Evolutionary conservation across 306 rosid species (phyloP).

Genomic region (Cicer yamashitae): DNA sequence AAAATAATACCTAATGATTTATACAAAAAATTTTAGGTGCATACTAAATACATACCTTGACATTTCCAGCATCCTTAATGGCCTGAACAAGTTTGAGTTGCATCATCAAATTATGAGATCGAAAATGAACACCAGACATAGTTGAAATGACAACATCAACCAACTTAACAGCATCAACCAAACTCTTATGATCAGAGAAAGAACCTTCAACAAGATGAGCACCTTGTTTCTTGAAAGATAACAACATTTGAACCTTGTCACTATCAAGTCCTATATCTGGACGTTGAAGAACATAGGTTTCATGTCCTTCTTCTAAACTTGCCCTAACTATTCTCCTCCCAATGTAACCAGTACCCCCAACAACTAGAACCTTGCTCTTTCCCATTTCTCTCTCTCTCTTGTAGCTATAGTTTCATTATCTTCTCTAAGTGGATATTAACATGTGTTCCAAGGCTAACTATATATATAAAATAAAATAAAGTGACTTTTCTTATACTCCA

Average conservation of each 20-base stretch:
- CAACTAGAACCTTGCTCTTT: conserved; percentile 78
- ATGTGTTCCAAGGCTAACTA: background rate
- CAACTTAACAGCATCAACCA: conserved; percentile 69
- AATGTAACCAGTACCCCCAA: conserved; percentile 82
- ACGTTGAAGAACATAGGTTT: conserved; percentile 69
- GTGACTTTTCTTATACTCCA: background rate
- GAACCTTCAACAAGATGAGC: conserved; percentile 74
- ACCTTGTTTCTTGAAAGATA: conserved; percentile 74
- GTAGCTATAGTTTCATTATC: background rate
- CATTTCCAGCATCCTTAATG: conserved; percentile 75
- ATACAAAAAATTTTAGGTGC: too few relatives aligned
- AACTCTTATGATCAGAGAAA: conserved; percentile 66
- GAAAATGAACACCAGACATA: conserved; percentile 80
- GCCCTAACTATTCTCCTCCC: conserved; percentile 80
- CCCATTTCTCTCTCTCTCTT: conserved; percentile 44
- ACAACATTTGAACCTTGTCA: conserved; percentile 68
- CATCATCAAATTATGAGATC: conserved; percentile 68
- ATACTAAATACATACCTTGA: conserved; percentile 58
- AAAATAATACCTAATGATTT: too few relatives aligned
- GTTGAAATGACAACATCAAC: conserved; percentile 81
- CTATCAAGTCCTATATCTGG: conserved; percentile 73
- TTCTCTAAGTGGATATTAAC: background rate
- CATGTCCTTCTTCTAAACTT: conserved; percentile 70
- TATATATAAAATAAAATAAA: background rate
- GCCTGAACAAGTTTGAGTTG: conserved; percentile 90